Percentiles rank a stretch among this genome's conserved stretches.
Evolutionary conservation across 345 rosid species (phyloP).

Genomic region (Pelargonium nanum): DNA sequence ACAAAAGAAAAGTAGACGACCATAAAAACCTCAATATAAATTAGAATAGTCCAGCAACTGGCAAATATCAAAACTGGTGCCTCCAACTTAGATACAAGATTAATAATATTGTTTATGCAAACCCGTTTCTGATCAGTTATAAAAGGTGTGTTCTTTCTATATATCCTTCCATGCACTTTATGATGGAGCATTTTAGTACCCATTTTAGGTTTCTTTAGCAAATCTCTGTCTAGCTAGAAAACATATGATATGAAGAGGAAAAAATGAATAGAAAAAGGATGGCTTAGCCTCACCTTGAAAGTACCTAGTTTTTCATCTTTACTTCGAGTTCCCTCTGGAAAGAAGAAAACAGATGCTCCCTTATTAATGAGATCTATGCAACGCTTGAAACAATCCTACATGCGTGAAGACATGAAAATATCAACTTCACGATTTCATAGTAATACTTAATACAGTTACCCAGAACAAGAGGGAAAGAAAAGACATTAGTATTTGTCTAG

Average conservation of each 20-base stretch:
- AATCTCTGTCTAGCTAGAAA: neutral
- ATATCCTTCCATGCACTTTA: no score
- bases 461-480: constrained; percentile 1
- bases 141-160: no score
- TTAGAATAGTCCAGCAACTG: neutral
- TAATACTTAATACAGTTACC: neutral
- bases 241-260: neutral
- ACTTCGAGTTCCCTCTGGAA: constrained; percentile 93
- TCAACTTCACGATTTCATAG: constrained; percentile 5
- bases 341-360: constrained; percentile 77
- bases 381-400: constrained; percentile 77
- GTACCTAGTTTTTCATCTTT: constrained; percentile 69
- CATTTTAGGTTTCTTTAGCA: neutral
- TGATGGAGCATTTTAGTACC: no score
- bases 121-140: neutral
- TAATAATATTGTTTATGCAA: neutral
- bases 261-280: neutral
- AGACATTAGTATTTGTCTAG: neutral
- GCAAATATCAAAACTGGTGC: neutral
- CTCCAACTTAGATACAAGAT: neutral
- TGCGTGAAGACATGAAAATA: constrained; percentile 10
- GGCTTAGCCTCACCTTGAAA: constrained; percentile 58
- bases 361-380: constrained; percentile 72
- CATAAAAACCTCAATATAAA: neutral
- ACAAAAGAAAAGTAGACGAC: neutral